These are phyloP conservation scores for Phytophthora pinifolia DNA, from an alignment of 352 stramenopile species.

Conservation along the genomic window DNA sequence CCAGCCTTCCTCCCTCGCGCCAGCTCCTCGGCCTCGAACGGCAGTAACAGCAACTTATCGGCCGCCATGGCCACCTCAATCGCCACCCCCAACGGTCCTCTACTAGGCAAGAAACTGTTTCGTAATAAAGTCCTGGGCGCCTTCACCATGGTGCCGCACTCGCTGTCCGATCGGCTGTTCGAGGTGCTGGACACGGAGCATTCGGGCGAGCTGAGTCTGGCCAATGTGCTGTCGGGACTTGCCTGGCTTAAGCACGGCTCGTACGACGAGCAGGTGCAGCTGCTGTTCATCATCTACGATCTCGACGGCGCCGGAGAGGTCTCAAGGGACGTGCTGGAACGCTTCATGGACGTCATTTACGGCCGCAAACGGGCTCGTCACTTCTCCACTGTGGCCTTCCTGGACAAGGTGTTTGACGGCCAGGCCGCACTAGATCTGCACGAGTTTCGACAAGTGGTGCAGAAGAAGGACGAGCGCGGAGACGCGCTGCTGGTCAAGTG, in stretches of 20 bases:
- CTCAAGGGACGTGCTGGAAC: conserved; percentile 66
- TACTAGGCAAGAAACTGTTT: conserved; percentile 75
- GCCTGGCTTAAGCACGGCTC: conserved; percentile 77
- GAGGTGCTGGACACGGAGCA: conserved; percentile 79
- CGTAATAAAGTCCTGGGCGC: conserved; percentile 75
- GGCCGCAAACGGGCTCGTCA: conserved; percentile 50
- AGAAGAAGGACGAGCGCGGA: conserved; percentile 51
- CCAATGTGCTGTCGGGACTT: conserved; percentile 66
- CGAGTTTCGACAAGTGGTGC: conserved; percentile 62
- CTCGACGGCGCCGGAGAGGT: conserved; percentile 62
- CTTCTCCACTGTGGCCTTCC: conserved; percentile 45
- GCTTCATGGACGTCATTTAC: conserved; percentile 89
- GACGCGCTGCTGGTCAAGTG: conserved; percentile 64
- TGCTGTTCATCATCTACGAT: conserved; percentile 88
- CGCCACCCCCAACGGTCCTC: conserved; percentile 7
- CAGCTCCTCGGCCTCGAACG: conserved; percentile 21
- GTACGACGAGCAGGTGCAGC: conserved; percentile 67
- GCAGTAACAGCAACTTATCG: conserved; percentile 24
- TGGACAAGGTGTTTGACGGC: conserved; percentile 61
- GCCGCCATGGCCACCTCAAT: not conserved
- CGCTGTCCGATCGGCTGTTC: conserved; percentile 82
- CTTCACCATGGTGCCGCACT: conserved; percentile 81
- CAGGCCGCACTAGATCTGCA: conserved; percentile 45
- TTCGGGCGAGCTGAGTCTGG: conserved; percentile 59
- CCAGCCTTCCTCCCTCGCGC: conserved; percentile 13